Conservation (phyloP, 192 early-diverging fungal species). For the Entomortierella parvispora region DNA sequence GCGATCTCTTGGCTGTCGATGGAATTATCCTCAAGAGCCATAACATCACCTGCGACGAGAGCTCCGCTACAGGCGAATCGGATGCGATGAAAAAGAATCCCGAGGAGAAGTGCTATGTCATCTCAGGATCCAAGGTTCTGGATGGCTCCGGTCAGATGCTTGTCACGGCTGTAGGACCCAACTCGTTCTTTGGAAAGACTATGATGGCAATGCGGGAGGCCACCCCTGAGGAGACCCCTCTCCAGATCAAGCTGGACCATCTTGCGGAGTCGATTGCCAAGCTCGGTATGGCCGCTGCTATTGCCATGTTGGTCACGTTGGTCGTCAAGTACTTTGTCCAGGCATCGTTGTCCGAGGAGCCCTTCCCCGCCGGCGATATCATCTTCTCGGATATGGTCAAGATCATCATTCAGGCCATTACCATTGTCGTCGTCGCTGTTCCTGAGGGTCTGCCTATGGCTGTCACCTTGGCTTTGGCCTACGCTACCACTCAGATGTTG, state of each 20-base stretch:
- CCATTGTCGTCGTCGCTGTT: conserved; percentile 83
- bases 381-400: conserved; percentile 67
- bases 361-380: conserved; percentile 61
- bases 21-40: conserved; percentile 83
- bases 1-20: conserved; percentile 92
- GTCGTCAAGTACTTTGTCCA: conserved; percentile 68
- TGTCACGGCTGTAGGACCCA: conserved; percentile 80
- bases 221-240: conserved; percentile 82
- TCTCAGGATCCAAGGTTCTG: conserved; percentile 90
- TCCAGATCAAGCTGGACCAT: conserved; percentile 89
- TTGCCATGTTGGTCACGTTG: conserved; percentile 80
- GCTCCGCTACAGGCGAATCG: conserved; percentile 90
- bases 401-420: conserved; percentile 83
- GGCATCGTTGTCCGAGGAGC: conserved; percentile 58
- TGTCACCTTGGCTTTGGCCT: conserved; percentile 83
- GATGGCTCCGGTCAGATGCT: conserved; percentile 87
- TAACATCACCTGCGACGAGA: conserved; percentile 89
- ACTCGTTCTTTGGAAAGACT: conserved; percentile 89
- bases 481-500: conserved; percentile 84
- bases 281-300: conserved; percentile 82
- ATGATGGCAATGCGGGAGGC: conserved; percentile 85
- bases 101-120: conserved; percentile 73
- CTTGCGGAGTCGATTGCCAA: conserved; percentile 95
- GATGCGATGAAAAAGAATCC: conserved; percentile 86
- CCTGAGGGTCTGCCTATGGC: conserved; percentile 91